Conservation (phyloP, 495 filamentous ascomycete genomes). For the Parathielavia appendiculata region DNA sequence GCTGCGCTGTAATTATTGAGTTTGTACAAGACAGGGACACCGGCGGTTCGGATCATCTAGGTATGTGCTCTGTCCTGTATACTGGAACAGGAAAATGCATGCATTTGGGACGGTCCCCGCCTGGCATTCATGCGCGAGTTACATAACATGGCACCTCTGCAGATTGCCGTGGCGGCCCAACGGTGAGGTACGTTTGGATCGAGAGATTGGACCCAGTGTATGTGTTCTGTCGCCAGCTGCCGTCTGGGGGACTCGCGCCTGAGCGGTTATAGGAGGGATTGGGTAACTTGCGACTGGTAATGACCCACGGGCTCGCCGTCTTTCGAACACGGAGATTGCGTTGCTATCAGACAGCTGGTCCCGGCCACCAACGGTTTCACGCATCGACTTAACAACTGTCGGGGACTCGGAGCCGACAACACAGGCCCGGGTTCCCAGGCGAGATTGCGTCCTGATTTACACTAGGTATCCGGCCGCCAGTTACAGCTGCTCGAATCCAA, state of each 20-base stretch:
- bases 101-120: slow-evolving; percentile 1
- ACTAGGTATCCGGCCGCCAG: background rate
- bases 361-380: background rate
- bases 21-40: slow-evolving; percentile 3
- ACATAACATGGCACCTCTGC: background rate
- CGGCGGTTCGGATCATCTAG: slow-evolving; percentile 6
- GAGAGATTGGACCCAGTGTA: no score
- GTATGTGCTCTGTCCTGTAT: slow-evolving; percentile 18
- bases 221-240: no score
- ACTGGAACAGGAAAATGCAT: slow-evolving; percentile 17
- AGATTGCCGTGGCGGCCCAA: background rate
- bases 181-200: background rate
- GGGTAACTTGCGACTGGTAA: no score
- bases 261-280: no score
- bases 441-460: background rate
- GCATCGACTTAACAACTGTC: background rate
- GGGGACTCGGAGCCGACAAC: background rate
- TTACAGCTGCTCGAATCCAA: no score
- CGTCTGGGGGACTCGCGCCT: no score
- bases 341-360: background rate
- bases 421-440: background rate
- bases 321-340: background rate
- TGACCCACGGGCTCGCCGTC: background rate
- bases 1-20: background rate
- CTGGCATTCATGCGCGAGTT: background rate